Base-by-base conservation (phyloP, 768 basidiomycete genomes). In the Leccinum arenicola region DNA sequence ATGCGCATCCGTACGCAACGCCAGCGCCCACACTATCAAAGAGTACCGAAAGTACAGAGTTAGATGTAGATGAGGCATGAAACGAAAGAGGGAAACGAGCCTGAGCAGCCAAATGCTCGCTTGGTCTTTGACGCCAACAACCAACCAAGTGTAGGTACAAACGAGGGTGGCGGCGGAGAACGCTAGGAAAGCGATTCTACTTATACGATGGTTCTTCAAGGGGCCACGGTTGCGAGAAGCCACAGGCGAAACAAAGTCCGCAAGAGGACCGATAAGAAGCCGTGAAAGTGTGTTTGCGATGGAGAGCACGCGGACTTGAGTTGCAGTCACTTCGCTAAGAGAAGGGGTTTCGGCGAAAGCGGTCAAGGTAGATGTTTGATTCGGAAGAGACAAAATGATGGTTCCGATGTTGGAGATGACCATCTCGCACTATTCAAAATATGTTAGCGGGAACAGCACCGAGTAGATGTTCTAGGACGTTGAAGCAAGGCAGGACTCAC, bases 331-430 rank as follows among this genome's bases (percentile, higher is more conserved):
- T n/a, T 69, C 77, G 72, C 17, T 74, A 3, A 60, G 63, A 15
- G 73, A 68, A 19, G 71, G 58, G 25, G 61, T 60, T 47, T 62
- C 59, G 25, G 51, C 21, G 53, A 56, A 36, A 40, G 63, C 3
- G 31, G 36, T 29, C 35, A 62, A 55, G 19, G 55, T 38, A 7
- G 68, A 48, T 23, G 40, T 29, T 19, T 70, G 54, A 15, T 73
- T 66, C 9, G 84, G 82, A 36, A 91, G 79, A 14, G 91, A 85
- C 4, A 87, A 73, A 14, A 87, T 80, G 53, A 93, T 88, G 1
- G 87, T 84, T 38, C 89, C 91, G 50, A 93, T 85, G 66, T 91
- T 93, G 19, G 89, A 87, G 19, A 93, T 85, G 21, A 93, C 79
- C 89, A 91, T 92, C 70, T 92, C 90, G 50, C 81, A 83, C 88